A percentile compares a stretch with the other conserved stretches of the same genome.
Conservation (phyloP, 2,329 filamentous ascomycete genomes). For the Aspergillus arachidicola region DNA sequence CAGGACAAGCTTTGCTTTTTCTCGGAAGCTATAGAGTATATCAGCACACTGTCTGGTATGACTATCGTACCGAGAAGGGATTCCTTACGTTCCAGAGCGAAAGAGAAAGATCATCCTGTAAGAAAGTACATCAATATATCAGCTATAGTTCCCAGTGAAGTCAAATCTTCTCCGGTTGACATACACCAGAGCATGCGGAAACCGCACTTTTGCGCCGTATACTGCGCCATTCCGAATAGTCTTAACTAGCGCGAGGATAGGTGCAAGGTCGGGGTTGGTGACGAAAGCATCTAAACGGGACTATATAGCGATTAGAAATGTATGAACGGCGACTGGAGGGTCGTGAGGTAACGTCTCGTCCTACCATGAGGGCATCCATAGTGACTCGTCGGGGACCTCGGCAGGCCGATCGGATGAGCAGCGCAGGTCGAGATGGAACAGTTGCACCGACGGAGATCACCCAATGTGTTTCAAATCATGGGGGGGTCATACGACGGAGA, state of each 20-base stretch:
- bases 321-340: not conserved
- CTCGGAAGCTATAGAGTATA: constrained; percentile 56
- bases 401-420: constrained; percentile 21
- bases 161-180: constrained; percentile 19
- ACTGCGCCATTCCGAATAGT: constrained; percentile 94
- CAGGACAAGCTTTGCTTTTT: constrained; percentile 77
- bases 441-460: constrained; percentile 9
- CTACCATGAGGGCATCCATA: constrained; percentile 42
- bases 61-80: constrained; percentile 21
- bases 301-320: constrained; percentile 45
- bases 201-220: constrained; percentile 96
- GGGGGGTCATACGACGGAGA: not conserved
- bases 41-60: constrained; percentile 14
- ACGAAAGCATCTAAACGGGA: constrained; percentile 72
- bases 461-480: constrained; percentile 14
- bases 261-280: constrained; percentile 82
- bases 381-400: constrained; percentile 30
- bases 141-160: constrained; percentile 10
- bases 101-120: constrained; percentile 93
- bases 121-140: constrained; percentile 16
- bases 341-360: constrained; percentile 4
- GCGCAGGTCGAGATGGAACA: not conserved
- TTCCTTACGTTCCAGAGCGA: constrained; percentile 76
- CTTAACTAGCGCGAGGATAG: constrained; percentile 83
- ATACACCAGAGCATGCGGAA: constrained; percentile 92